Evolutionary conservation across 176 grass and related monocot species (phyloP).

Genomic region (Carex myosuroides): DNA sequence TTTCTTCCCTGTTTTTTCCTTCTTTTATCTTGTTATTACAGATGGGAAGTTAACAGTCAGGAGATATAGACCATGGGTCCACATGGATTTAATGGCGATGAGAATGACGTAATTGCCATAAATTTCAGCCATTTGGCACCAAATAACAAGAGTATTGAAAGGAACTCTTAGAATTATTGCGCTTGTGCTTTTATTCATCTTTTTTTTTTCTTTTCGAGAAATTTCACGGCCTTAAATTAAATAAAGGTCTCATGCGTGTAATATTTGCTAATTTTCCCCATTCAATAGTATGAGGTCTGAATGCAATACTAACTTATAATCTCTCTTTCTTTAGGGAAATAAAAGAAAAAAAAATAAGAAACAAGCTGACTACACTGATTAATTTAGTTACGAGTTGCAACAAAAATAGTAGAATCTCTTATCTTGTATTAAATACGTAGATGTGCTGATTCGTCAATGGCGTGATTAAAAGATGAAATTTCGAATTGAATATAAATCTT

Average conservation of each 20-base stretch:
- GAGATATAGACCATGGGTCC: constrained; percentile 25
- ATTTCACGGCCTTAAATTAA: neutral
- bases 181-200: neutral
- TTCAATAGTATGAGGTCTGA: too few species aligned
- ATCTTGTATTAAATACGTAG: too few species aligned
- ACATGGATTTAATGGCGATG: constrained; percentile 4
- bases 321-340: neutral
- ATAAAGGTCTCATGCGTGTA: neutral
- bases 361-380: too few species aligned
- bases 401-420: too few species aligned
- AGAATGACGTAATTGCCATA: neutral
- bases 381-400: too few species aligned
- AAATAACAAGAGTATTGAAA: neutral
- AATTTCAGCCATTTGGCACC: neutral
- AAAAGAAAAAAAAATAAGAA: neutral
- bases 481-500: too few species aligned
- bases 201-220: neutral
- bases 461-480: too few species aligned
- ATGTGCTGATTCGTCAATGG: too few species aligned
- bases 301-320: neutral
- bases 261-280: neutral
- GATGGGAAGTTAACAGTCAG: neutral
- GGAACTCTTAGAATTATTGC: neutral
- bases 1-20: neutral
- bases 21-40: neutral